Evolutionary conservation across 306 rosid species (phyloP).

Genomic region (Senna tora): DNA sequence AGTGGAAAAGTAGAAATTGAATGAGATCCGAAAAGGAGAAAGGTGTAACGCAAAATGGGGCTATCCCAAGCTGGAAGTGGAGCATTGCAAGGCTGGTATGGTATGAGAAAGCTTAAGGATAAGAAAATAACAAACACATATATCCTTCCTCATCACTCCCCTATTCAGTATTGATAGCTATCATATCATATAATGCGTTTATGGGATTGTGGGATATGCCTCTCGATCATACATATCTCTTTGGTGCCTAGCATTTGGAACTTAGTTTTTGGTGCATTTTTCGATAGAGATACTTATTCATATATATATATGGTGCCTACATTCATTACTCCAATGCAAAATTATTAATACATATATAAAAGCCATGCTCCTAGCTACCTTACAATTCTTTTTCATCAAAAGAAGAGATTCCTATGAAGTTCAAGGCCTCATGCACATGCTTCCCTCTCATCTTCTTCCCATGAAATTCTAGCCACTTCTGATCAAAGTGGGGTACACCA

Average conservation of each 20-base stretch:
- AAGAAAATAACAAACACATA: slow-evolving; percentile 31
- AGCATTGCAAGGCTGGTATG: slow-evolving; percentile 70
- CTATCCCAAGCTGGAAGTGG: slow-evolving; percentile 62
- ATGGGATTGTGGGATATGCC: slow-evolving; percentile 39
- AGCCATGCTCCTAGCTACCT: slow-evolving; percentile 62
- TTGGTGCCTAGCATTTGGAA: slow-evolving; percentile 41
- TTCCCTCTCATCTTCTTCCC: slow-evolving; percentile 58
- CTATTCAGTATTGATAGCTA: slow-evolving; percentile 13
- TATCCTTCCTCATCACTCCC: too few species aligned
- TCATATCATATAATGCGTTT: slow-evolving; percentile 46
- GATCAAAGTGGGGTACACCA: slow-evolving; percentile 59
- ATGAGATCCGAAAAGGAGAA: slow-evolving; percentile 50
- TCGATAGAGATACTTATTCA: slow-evolving; percentile 35
- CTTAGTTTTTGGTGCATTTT: neutral
- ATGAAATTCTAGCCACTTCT: slow-evolving; percentile 51
- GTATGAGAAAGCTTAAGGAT: slow-evolving; percentile 47
- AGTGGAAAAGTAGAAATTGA: slow-evolving; percentile 29
- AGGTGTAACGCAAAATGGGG: slow-evolving; percentile 30
- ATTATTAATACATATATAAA: slow-evolving; percentile 41
- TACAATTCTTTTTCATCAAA: slow-evolving; percentile 75
- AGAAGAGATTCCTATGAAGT: slow-evolving; percentile 69
- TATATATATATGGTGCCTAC: slow-evolving; percentile 41
- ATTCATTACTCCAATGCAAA: slow-evolving; percentile 49
- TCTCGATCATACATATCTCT: slow-evolving; percentile 32
- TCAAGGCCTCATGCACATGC: slow-evolving; percentile 75